Evolutionary conservation across 177 flowering plant species (phyloP).

Genomic region (Telopea speciosissima): DNA sequence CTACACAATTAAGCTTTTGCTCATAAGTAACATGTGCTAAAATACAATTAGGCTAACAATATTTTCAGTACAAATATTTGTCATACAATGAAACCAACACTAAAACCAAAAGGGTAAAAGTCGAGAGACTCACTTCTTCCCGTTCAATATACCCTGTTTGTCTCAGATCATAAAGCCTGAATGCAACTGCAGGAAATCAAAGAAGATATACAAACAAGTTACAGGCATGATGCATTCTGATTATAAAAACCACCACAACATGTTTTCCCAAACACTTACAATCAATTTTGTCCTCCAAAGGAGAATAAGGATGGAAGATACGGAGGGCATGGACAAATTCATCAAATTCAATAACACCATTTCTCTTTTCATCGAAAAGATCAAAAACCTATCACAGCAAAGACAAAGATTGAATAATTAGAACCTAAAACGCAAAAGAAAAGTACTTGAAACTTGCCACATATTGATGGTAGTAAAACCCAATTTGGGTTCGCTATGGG

Average conservation of each 20-base stretch:
- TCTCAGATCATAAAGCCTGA: conserved; percentile 68
- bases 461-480: too few relatives aligned
- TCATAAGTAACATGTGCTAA: neutral
- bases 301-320: conserved; percentile 89
- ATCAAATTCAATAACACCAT: conserved; percentile 88
- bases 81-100: neutral
- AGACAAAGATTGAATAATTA: conserved; percentile 2
- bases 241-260: neutral
- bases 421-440: neutral
- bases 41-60: neutral
- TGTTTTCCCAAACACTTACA: conserved; percentile 40
- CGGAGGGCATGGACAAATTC: conserved; percentile 85
- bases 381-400: conserved; percentile 64
- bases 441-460: neutral
- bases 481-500: too few relatives aligned
- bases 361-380: conserved; percentile 77
- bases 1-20: neutral
- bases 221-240: neutral
- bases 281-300: conserved; percentile 74
- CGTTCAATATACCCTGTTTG: conserved; percentile 80
- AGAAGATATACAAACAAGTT: neutral
- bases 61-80: neutral
- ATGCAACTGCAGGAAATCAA: conserved; percentile 56
- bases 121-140: conserved; percentile 55
- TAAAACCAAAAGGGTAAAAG: neutral